phyloP scores from a whole-genome alignment of 768 basidiomycete species.

The Hortiboletus campestris region DNA sequence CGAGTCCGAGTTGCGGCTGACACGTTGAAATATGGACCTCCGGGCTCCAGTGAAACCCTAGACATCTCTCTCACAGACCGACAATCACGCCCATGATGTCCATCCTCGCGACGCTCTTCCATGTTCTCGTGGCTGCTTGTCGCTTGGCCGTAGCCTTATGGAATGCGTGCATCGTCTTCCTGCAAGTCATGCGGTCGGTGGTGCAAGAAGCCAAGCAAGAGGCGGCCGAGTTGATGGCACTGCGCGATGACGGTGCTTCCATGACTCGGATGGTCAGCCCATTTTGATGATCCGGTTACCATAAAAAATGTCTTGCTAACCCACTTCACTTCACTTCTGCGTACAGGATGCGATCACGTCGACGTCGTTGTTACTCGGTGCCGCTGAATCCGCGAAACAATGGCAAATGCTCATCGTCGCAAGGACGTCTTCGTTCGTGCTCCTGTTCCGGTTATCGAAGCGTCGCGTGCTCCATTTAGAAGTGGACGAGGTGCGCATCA shows the following conservation, averaged over 20 bases:
- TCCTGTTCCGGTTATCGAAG: constrained; percentile 18
- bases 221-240: constrained; percentile 11
- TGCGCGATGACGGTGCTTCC: constrained; percentile 6
- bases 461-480: constrained; percentile 22
- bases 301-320: not conserved
- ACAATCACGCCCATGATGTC: constrained; percentile 4
- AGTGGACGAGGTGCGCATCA: constrained; percentile 22
- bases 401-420: constrained; percentile 24
- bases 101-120: constrained; percentile 1
- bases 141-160: constrained; percentile 1
- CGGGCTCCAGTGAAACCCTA: not conserved
- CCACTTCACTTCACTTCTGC: too few relatives aligned
- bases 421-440: constrained; percentile 17
- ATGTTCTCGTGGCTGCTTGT: constrained; percentile 2
- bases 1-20: constrained; percentile 1
- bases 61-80: not conserved
- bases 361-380: not conserved
- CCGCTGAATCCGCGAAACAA: not conserved
- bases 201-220: constrained; percentile 18
- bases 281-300: not conserved
- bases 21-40: not conserved
- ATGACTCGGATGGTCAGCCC: constrained; percentile 15
- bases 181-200: constrained; percentile 8
- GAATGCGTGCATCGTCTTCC: constrained; percentile 14
- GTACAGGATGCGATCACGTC: constrained; percentile 8